Evolutionary conservation across 2,329 filamentous ascomycete species (phyloP), one percentile per base, ranked within the genome.

Genomic region (Nothophaeocryptopus gaeumannii): DNA sequence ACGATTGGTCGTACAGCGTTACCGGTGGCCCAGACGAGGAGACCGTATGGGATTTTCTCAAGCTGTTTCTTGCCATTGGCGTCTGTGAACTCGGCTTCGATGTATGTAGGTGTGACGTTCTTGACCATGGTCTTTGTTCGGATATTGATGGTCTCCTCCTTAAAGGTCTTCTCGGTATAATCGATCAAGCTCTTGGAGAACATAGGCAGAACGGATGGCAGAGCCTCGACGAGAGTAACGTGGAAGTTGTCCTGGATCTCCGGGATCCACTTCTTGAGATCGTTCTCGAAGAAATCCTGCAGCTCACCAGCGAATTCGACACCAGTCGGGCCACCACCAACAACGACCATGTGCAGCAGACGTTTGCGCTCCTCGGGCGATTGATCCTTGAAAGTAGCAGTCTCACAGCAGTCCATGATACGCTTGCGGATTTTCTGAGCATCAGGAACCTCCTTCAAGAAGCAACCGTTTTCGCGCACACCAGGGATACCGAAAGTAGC

Each of bases 331-430:
- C 92, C 92, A 74, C 92, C 92, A 62, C 92, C 76, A 15, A 78
- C 75, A 11, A 78, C 92, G 47, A 99, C 93, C 91, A 97, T 97
- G 80, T 97, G 92, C 70, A 99, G 81, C 64, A 99, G 83, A 61
- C 93, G 89, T 77, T 95, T 86, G 68, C 95, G 78, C 75, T 99
- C 95, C 60, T 93, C 89, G 12, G 81, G 76, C 33, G 82, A 79
- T 76, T 99, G 93, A 68, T 90, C 92, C 82, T 97, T 97, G 85
- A 99, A 96, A 55, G 89, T 92, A 45, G 93, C 93, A 32, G 92
- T 96, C 77, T 99, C 93, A 63, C 96, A 91, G 71, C 93, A 99
- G 77, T 99, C 93, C 93, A 99, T 99, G 74, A 99, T 96, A 74
- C 89, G 90, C 80, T 92, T 96, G 68, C 93, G 89, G 69, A 99